A percentile compares a stretch with the other conserved stretches of the same genome.
phyloP scores from a whole-genome alignment of 164 flowering plant species.

The Nelumbo lutea region DNA sequence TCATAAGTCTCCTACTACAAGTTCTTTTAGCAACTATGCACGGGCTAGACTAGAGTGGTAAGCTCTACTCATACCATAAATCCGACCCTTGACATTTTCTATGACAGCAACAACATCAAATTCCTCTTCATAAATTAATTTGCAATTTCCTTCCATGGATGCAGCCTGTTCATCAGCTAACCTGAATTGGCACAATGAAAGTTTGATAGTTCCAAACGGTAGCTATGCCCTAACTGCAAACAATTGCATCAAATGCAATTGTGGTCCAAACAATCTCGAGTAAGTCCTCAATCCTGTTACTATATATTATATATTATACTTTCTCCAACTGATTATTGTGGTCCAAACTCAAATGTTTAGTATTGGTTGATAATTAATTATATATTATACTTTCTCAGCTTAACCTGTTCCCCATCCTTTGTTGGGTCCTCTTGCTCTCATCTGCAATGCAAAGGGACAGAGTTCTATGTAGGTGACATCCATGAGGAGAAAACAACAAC shows the following conservation, averaged over 20 bases:
- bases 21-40: no score
- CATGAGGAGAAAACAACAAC: background rate
- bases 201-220: conserved; percentile 27
- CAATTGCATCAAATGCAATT: conserved; percentile 26
- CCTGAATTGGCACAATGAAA: conserved; percentile 23
- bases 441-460: conserved; percentile 22
- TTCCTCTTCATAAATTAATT: background rate
- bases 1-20: no score
- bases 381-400: background rate
- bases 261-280: conserved; percentile 23
- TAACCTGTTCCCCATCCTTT: conserved; percentile 13
- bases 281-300: conserved; percentile 5
- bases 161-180: conserved; percentile 33
- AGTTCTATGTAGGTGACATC: conserved; percentile 24
- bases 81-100: no score
- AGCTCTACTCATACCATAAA: no score
- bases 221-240: conserved; percentile 29
- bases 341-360: background rate
- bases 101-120: no score
- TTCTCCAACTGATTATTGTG: background rate
- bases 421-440: conserved; percentile 16
- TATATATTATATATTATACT: background rate
- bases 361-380: background rate
- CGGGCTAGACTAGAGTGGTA: no score
- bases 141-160: background rate